These are phyloP conservation scores for Leccinum subtestaceum DNA, from an alignment of 768 basidiomycete species.

Conservation along the genomic window DNA sequence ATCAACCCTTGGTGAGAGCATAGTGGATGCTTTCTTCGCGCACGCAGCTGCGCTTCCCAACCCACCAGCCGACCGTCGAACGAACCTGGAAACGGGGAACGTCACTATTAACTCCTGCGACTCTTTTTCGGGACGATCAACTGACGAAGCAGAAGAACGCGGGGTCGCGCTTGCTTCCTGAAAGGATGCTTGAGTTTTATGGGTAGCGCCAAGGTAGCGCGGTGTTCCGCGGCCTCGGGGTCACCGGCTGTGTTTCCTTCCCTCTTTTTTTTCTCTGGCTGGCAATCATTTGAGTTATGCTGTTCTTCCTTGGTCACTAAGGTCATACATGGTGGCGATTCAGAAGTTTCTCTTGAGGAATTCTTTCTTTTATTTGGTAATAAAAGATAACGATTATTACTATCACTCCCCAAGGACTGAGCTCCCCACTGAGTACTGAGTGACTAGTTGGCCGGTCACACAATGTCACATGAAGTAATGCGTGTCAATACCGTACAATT, in stretches of 20 bases:
- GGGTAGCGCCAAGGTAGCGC: constrained; percentile 60
- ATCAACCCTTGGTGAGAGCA: constrained; percentile 24
- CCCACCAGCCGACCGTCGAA: constrained; percentile 44
- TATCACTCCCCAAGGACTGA: too few species aligned
- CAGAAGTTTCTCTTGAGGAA: neutral
- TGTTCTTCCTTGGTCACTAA: neutral
- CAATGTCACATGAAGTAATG: too few species aligned
- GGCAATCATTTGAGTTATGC: neutral
- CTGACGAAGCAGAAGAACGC: constrained; percentile 35
- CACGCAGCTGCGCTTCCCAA: constrained; percentile 67
- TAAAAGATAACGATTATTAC: neutral
- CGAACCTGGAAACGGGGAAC: constrained; percentile 49
- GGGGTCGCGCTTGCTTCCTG: constrained; percentile 48
- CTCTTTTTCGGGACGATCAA: constrained; percentile 35
- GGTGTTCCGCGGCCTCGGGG: constrained; percentile 57
- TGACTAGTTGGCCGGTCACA: too few species aligned
- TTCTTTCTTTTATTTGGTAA: neutral
- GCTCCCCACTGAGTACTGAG: too few species aligned
- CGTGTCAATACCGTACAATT: too few species aligned
- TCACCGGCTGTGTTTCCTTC: constrained; percentile 39
- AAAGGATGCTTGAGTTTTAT: constrained; percentile 31
- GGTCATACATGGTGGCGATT: neutral
- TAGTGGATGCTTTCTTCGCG: constrained; percentile 64
- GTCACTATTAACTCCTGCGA: constrained; percentile 42
- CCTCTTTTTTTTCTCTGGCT: neutral